phyloP scores from a whole-genome alignment of 73 alveolate species.

The Paramecium tetraurelia region DNA sequence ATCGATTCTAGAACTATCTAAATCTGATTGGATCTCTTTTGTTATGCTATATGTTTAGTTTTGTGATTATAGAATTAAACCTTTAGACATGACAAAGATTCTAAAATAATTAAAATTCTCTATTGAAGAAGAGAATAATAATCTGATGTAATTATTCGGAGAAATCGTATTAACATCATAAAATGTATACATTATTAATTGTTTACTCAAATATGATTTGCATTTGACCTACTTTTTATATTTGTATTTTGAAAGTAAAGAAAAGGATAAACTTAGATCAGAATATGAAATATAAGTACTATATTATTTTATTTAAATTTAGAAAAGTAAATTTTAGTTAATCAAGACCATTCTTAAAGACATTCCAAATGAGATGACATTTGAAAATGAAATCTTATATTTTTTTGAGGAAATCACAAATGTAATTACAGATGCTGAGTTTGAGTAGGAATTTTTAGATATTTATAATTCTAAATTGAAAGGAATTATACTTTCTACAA shows the following conservation, averaged over 20 bases:
- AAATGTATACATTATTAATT: not conserved
- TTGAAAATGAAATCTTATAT: not conserved
- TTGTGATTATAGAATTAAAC: not conserved
- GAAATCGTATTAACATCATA: not conserved
- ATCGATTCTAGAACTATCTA: not conserved
- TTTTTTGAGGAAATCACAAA: not conserved
- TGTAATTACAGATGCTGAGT: not conserved
- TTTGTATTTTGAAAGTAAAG: not conserved
- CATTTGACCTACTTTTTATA: not conserved
- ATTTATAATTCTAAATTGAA: not conserved
- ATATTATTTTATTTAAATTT: not conserved
- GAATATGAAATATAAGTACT: not conserved
- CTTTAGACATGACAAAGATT: not conserved
- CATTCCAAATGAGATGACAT: not conserved
- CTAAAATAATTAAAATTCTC: not conserved
- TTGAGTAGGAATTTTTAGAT: not conserved
- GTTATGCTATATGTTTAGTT: not conserved
- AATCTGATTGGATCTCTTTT: not conserved
- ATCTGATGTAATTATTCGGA: not conserved
- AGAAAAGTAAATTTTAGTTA: not conserved
- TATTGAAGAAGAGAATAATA: not conserved
- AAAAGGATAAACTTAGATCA: not conserved
- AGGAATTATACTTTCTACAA: not conserved
- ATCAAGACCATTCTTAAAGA: not conserved
- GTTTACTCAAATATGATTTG: not conserved